phyloP scores from a whole-genome alignment of 2,329 filamentous ascomycete species.

The Aureobasidium namibiae region DNA sequence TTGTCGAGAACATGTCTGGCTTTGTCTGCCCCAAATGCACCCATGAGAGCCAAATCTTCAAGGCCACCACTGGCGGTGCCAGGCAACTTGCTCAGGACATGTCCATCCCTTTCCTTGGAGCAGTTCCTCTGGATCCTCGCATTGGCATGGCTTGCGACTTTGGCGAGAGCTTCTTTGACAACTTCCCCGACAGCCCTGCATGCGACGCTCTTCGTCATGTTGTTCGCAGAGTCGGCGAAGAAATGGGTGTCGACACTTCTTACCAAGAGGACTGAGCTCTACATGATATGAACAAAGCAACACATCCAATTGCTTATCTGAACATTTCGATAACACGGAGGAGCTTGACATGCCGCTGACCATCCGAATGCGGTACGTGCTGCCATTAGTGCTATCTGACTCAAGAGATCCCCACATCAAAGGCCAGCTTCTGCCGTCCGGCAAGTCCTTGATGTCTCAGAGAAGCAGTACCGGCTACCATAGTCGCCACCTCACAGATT shows the following conservation, averaged over 20 bases:
- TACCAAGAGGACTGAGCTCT: neutral
- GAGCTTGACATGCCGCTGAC: neutral
- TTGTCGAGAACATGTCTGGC: conserved; percentile 97
- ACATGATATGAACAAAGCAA: neutral
- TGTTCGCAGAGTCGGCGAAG: conserved; percentile 55
- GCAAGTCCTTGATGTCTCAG: no score
- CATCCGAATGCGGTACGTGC: neutral
- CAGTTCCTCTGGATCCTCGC: conserved; percentile 83
- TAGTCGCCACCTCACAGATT: no score
- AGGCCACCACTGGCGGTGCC: conserved; percentile 83
- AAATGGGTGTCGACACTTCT: conserved; percentile 22
- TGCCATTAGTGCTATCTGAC: neutral
- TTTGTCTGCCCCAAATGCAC: conserved; percentile 94
- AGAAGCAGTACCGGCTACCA: no score
- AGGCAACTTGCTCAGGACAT: conserved; percentile 73
- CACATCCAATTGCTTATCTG: no score
- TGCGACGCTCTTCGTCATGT: conserved; percentile 74
- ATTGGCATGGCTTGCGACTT: conserved; percentile 97
- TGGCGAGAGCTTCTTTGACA: conserved; percentile 94
- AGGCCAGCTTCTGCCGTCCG: no score
- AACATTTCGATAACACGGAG: neutral
- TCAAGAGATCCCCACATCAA: no score
- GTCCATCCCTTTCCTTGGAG: conserved; percentile 77
- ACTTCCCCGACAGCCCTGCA: conserved; percentile 86
- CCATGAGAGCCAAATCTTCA: conserved; percentile 74